Evolutionary conservation across 2,329 filamentous ascomycete genomes (phyloP).

Genomic region (Botrytis byssoidea): DNA sequence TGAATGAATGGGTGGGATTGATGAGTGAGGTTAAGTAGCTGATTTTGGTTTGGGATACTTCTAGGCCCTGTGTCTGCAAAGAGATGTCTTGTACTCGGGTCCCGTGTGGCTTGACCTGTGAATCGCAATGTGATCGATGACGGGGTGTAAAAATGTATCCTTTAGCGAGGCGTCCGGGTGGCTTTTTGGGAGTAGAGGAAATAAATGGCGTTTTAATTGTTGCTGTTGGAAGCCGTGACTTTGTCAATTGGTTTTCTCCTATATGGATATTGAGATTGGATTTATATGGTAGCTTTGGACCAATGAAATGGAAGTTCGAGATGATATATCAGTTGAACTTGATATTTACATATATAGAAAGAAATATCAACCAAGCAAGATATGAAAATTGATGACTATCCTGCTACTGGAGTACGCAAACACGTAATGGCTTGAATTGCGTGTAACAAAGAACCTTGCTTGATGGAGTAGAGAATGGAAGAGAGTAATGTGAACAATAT

Average conservation of each 20-base stretch:
- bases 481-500: not conserved
- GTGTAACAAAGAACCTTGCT: not conserved
- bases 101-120: not conserved
- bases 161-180: constrained; percentile 13
- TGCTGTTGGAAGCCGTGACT: not conserved
- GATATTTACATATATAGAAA: not conserved
- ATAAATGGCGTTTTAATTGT: not conserved
- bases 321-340: not conserved
- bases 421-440: not conserved
- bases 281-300: not conserved
- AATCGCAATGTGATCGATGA: not conserved
- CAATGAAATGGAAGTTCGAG: not conserved
- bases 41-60: not conserved
- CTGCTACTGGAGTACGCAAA: not conserved
- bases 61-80: not conserved
- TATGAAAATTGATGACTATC: not conserved
- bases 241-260: not conserved
- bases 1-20: not conserved
- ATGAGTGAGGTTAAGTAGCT: not conserved
- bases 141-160: not conserved
- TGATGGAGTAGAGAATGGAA: not conserved
- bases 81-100: not conserved
- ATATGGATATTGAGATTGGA: not conserved
- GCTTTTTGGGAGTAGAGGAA: not conserved
- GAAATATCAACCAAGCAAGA: not conserved